A percentile compares a stretch with the other conserved stretches of the same genome.
Conservation (phyloP, 495 filamentous ascomycete species). For the Podospora conica region DNA sequence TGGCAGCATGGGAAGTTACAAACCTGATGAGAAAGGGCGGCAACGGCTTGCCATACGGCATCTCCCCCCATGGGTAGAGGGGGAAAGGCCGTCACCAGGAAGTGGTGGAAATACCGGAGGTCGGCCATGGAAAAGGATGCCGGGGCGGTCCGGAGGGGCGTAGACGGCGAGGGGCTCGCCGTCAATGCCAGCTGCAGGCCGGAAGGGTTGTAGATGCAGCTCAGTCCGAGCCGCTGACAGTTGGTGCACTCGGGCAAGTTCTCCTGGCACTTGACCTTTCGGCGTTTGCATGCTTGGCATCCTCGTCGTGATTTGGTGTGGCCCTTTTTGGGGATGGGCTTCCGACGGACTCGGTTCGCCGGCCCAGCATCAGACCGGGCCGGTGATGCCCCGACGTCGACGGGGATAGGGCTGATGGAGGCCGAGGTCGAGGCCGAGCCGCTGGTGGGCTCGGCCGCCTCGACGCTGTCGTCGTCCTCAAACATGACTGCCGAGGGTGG, state of each 20-base stretch:
- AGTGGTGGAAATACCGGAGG: slow-evolving; percentile 53
- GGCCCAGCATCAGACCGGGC: neutral
- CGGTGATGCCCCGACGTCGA: neutral
- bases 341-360: slow-evolving; percentile 13
- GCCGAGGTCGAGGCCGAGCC: neutral
- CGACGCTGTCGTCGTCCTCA: neutral
- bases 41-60: slow-evolving; percentile 44
- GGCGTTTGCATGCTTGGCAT: slow-evolving; percentile 51
- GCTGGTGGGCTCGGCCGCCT: neutral
- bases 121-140: slow-evolving; percentile 38
- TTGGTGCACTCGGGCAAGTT: slow-evolving; percentile 45
- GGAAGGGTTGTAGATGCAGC: slow-evolving; percentile 43
- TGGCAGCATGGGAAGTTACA: slow-evolving; percentile 10
- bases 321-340: slow-evolving; percentile 34
- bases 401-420: neutral
- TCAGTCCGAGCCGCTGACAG: slow-evolving; percentile 45
- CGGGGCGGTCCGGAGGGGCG: slow-evolving; percentile 18
- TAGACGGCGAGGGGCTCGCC: slow-evolving; percentile 1
- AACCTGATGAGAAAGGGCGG: slow-evolving; percentile 44
- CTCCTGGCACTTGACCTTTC: slow-evolving; percentile 55
- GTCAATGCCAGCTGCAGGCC: neutral
- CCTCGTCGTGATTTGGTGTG: slow-evolving; percentile 53
- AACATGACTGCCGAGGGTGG: neutral
- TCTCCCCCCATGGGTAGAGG: slow-evolving; percentile 48
- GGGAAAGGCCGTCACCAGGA: slow-evolving; percentile 47